Conservation (phyloP, 2,329 filamentous ascomycete species). For the Fusarium citri region DNA sequence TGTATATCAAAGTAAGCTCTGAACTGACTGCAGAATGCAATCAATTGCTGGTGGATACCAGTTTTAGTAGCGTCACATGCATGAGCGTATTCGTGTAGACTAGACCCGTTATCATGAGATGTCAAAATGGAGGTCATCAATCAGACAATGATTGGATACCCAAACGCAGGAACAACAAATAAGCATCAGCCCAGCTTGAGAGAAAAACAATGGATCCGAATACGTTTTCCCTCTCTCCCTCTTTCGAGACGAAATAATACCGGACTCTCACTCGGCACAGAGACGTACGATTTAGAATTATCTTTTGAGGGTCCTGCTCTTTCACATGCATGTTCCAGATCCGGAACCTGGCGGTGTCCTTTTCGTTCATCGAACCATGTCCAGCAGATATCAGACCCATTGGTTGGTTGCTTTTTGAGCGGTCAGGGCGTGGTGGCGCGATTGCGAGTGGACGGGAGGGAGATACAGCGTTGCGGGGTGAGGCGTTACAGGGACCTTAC, state of each 20-base stretch:
- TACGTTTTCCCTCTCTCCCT: slow-evolving; percentile 4
- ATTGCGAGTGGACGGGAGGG: slow-evolving; percentile 10
- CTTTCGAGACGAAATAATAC: slow-evolving; percentile 35
- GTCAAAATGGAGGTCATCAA: slow-evolving; percentile 26
- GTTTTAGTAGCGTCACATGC: slow-evolving; percentile 28
- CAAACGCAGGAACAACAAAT: slow-evolving; percentile 16
- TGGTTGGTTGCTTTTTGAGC: slow-evolving; percentile 34
- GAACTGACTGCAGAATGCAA: neutral
- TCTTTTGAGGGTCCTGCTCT: slow-evolving; percentile 2
- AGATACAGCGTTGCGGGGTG: slow-evolving; percentile 32
- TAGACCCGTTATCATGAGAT: slow-evolving; percentile 21
- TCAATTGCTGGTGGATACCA: slow-evolving; percentile 4
- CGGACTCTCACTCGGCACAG: slow-evolving; percentile 17
- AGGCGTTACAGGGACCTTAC: slow-evolving; percentile 31
- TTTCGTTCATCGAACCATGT: slow-evolving; percentile 37
- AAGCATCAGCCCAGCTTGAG: slow-evolving; percentile 6
- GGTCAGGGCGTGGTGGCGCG: slow-evolving; percentile 42
- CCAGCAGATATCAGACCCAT: slow-evolving; percentile 2
- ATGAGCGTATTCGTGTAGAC: slow-evolving; percentile 37
- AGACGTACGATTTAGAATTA: slow-evolving; percentile 35
- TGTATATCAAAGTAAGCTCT: neutral
- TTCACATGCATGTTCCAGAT: slow-evolving; percentile 41
- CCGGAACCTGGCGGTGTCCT: slow-evolving; percentile 40
- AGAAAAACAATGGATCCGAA: slow-evolving; percentile 12
- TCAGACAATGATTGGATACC: slow-evolving; percentile 27